These are phyloP conservation scores for Drechslerella stenobrocha DNA, from an alignment of 2,329 filamentous ascomycete genomes.

Conservation along the genomic window DNA sequence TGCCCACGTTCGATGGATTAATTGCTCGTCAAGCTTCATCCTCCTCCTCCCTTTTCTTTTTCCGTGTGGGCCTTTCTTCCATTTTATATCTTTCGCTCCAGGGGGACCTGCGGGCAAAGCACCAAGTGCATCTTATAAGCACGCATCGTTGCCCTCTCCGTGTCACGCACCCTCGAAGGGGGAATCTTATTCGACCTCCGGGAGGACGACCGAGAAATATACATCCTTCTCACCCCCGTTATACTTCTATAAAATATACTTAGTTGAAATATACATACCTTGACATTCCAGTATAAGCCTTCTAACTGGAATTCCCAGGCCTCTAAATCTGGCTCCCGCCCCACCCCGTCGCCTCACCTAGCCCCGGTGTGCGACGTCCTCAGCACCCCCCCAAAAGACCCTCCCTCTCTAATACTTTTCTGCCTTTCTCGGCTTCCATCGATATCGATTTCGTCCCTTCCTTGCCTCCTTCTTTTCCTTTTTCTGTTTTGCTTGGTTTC, in stretches of 20 bases:
- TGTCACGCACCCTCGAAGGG: background rate
- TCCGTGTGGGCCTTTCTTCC: background rate
- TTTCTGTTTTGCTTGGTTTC: background rate
- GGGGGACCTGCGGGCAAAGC: background rate
- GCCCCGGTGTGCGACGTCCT: background rate
- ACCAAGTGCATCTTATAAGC: background rate
- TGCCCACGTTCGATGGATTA: background rate
- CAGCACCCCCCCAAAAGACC: background rate
- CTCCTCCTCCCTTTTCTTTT: background rate
- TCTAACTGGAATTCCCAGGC: no score
- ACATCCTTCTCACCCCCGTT: no score
- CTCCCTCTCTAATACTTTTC: background rate
- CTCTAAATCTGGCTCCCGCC: background rate
- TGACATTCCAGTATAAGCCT: no score
- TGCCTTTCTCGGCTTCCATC: background rate
- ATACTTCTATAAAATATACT: no score
- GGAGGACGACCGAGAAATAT: no score
- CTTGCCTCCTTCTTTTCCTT: background rate
- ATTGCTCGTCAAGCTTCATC: background rate
- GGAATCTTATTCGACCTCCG: background rate
- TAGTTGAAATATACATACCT: constrained; percentile 3
- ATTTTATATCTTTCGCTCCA: constrained; percentile 3
- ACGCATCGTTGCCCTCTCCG: constrained; percentile 1
- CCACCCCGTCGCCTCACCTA: background rate
- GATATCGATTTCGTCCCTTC: background rate